Conservation (phyloP, 2,329 filamentous ascomycete genomes). For the Coniochaeta sp. region DNA sequence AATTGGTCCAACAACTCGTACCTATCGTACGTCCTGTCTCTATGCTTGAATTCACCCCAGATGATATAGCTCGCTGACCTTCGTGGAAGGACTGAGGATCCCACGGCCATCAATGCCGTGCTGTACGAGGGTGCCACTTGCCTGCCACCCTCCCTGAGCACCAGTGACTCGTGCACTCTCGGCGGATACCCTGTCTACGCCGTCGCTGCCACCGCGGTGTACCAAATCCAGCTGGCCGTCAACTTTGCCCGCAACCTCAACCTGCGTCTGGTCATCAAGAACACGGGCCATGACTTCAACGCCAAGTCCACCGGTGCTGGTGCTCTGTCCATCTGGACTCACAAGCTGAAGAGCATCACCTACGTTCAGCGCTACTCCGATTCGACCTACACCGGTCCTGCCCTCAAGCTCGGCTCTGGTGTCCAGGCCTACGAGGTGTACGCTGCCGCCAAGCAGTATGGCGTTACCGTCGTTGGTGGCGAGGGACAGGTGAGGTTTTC, state of each 20-base stretch:
- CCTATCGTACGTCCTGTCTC: constrained; percentile 8
- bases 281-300: constrained; percentile 46
- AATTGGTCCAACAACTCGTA: constrained; percentile 14
- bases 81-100: constrained; percentile 7
- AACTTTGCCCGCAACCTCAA: constrained; percentile 32
- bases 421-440: constrained; percentile 42
- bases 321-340: constrained; percentile 21
- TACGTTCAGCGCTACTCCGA: constrained; percentile 6
- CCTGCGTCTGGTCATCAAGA: constrained; percentile 32
- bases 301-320: constrained; percentile 29
- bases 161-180: constrained; percentile 21
- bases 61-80: background rate
- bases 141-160: constrained; percentile 10
- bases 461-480: constrained; percentile 43
- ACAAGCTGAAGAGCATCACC: constrained; percentile 14
- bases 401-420: constrained; percentile 38
- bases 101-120: constrained; percentile 23
- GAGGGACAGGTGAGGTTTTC: constrained; percentile 16
- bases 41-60: background rate
- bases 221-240: constrained; percentile 29
- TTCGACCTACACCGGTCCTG: constrained; percentile 10
- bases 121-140: constrained; percentile 26
- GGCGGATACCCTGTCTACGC: constrained; percentile 30
- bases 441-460: constrained; percentile 34
- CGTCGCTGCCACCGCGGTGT: constrained; percentile 27